Evolutionary conservation across 2,329 filamentous ascomycete species (phyloP).

Genomic region (Sclerotinia nivalis): DNA sequence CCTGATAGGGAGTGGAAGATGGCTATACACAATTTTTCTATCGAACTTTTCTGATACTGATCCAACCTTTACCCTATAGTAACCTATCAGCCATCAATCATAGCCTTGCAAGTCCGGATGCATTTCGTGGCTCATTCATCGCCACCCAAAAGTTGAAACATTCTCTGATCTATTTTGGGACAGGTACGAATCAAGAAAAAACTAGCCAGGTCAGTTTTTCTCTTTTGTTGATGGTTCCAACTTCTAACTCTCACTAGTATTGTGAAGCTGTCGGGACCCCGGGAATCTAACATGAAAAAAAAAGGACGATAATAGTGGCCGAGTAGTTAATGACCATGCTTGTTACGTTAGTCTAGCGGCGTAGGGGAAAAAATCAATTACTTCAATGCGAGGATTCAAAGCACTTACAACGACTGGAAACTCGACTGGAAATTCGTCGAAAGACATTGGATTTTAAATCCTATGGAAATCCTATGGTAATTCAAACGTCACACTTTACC

Average conservation of each 20-base stretch:
- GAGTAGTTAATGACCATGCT: slow-evolving; percentile 3
- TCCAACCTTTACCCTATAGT: not conserved
- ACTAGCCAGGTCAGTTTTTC: not conserved
- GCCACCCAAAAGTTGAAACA: slow-evolving; percentile 11
- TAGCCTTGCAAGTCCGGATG: no score
- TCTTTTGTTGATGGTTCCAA: not conserved
- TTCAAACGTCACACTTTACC: not conserved
- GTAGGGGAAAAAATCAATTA: not conserved
- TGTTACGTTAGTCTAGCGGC: not conserved
- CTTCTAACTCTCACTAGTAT: not conserved
- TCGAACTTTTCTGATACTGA: not conserved
- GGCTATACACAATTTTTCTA: not conserved
- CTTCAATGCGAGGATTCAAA: not conserved
- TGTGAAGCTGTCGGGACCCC: not conserved
- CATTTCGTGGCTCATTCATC: not conserved
- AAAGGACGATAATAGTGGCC: not conserved
- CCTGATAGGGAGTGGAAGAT: not conserved
- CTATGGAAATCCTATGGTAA: not conserved
- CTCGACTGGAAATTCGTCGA: not conserved
- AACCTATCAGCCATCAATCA: not conserved
- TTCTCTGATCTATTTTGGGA: slow-evolving; percentile 14
- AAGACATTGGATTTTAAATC: slow-evolving; percentile 9
- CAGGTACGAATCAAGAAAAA: not conserved
- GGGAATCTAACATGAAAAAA: not conserved
- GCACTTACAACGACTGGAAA: not conserved